Evolutionary conservation across 805 yeast species (phyloP).

Genomic region (Candida germanica): DNA sequence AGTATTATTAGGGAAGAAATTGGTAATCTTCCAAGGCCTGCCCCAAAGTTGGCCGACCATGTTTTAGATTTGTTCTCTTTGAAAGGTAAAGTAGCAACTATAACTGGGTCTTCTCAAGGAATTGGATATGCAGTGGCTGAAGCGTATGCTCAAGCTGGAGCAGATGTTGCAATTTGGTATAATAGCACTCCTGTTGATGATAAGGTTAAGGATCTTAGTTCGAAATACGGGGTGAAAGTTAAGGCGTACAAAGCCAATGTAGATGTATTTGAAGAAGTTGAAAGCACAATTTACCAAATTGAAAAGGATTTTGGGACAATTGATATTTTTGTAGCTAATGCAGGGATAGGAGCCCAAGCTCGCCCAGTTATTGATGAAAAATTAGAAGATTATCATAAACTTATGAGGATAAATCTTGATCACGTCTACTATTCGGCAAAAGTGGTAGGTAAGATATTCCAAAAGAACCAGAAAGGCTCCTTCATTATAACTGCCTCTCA

Average conservation of each 20-base stretch:
- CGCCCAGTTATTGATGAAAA: slow-evolving; percentile 23
- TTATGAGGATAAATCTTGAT: slow-evolving; percentile 22
- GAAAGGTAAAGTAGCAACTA: slow-evolving; percentile 68
- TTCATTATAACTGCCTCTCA: slow-evolving; percentile 42
- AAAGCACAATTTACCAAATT: slow-evolving; percentile 16
- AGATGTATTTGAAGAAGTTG: slow-evolving; percentile 19
- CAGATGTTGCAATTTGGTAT: slow-evolving; percentile 66
- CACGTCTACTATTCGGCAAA: slow-evolving; percentile 27
- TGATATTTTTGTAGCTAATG: slow-evolving; percentile 27
- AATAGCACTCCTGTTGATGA: slow-evolving; percentile 29
- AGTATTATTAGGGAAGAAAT: slow-evolving; percentile 3
- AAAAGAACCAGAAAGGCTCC: slow-evolving; percentile 33
- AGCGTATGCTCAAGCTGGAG: slow-evolving; percentile 62
- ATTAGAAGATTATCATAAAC: slow-evolving; percentile 22
- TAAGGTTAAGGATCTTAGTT: slow-evolving; percentile 10
- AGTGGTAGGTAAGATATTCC: slow-evolving; percentile 22
- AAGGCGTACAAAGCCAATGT: slow-evolving; percentile 29
- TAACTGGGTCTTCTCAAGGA: slow-evolving; percentile 80
- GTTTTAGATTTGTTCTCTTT: slow-evolving; percentile 13
- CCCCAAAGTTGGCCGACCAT: slow-evolving; percentile 1
- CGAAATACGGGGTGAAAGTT: slow-evolving; percentile 11
- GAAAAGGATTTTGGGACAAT: slow-evolving; percentile 23
- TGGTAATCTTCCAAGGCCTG: slow-evolving; percentile 3
- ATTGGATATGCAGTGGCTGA: slow-evolving; percentile 73
- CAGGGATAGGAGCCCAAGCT: slow-evolving; percentile 29